Percentiles rank a stretch among this genome's conserved stretches.
These are phyloP conservation scores for Penicillium silybi DNA, from an alignment of 495 filamentous ascomycete species.

Conservation along the genomic window DNA sequence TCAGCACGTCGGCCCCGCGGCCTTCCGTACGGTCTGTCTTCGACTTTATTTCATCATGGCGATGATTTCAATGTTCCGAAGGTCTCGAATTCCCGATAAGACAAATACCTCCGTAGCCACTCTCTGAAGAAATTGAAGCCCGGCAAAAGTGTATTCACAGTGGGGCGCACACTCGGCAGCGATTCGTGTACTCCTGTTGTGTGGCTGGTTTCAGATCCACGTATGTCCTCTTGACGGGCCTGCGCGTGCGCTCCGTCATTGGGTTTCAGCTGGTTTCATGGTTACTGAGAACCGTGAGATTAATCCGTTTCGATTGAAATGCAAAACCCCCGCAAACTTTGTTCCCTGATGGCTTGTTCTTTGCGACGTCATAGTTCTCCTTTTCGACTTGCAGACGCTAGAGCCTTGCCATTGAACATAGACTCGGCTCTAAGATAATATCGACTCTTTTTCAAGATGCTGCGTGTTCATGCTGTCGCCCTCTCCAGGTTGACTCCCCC, in stretches of 20 bases:
- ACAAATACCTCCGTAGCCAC: neutral
- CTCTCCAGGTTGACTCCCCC: neutral
- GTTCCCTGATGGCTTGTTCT: no score
- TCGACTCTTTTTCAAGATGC: no score
- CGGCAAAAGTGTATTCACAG: neutral
- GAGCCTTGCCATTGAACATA: no score
- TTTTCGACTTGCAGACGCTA: neutral
- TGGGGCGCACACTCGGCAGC: conserved; percentile 16
- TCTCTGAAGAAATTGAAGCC: neutral
- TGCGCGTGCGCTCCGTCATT: no score
- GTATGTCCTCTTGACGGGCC: neutral
- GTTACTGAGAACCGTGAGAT: neutral
- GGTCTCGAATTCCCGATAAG: neutral
- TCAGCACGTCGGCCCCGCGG: no score
- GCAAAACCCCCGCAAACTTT: neutral
- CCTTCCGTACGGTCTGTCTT: neutral
- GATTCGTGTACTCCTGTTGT: conserved; percentile 3
- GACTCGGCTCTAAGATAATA: no score
- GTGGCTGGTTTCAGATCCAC: conserved; percentile 10
- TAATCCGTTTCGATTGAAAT: neutral
- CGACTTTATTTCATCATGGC: neutral
- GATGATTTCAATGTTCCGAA: neutral
- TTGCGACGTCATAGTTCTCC: neutral
- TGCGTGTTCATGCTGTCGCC: no score
- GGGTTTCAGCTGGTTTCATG: neutral